Percentiles rank a stretch among this genome's conserved stretches.
These are phyloP conservation scores for Trichoderma atroviride DNA, from an alignment of 2,329 filamentous ascomycete genomes.

Conservation along the genomic window DNA sequence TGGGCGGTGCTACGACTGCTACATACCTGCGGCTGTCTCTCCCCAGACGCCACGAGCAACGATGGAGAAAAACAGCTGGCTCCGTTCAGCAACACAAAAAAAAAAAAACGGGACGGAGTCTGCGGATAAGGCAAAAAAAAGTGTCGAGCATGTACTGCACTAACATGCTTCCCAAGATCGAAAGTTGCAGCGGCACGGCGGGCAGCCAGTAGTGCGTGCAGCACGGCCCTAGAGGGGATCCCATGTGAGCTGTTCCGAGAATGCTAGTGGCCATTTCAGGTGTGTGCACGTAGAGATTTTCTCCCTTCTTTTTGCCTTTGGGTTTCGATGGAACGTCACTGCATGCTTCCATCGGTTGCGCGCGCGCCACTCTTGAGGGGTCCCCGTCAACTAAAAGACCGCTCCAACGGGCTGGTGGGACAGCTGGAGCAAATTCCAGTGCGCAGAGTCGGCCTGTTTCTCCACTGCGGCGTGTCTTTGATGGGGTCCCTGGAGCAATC, in stretches of 20 bases:
- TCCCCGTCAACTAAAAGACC: neutral
- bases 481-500: neutral
- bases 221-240: neutral
- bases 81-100: neutral
- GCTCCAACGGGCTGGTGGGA: neutral
- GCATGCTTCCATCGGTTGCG: conserved; percentile 26
- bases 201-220: neutral
- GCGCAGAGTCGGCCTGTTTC: neutral
- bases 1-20: neutral
- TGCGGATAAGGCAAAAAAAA: neutral
- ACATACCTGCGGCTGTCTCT: neutral
- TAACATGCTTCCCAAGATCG: conserved; percentile 10
- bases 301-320: neutral
- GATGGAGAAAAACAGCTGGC: neutral
- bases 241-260: conserved; percentile 21
- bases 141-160: conserved; percentile 24
- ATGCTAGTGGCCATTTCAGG: conserved; percentile 1
- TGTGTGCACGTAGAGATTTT: neutral
- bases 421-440: neutral
- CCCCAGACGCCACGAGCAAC: neutral
- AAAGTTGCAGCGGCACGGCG: conserved; percentile 8
- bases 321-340: conserved; percentile 34
- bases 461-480: neutral
- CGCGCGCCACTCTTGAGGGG: neutral
- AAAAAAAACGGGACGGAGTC: neutral